phyloP scores from a whole-genome alignment of 169 alveolate genomes.

The Sarcocystis neurona region DNA sequence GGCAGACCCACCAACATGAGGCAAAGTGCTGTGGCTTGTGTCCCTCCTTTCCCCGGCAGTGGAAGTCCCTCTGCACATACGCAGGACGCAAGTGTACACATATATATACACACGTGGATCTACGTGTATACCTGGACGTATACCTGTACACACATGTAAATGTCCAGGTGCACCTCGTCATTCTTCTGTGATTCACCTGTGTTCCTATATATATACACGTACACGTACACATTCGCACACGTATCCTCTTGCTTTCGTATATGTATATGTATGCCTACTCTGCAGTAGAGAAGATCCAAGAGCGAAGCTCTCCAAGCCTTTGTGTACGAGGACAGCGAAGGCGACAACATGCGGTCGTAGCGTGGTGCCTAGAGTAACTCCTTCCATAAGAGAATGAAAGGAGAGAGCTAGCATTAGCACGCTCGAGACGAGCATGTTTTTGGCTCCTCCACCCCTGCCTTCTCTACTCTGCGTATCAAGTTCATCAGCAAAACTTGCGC shows the following conservation, averaged over 20 bases:
- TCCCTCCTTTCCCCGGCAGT: too few species aligned
- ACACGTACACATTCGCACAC: too few species aligned
- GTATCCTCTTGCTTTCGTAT: too few species aligned
- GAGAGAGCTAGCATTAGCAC: conserved; percentile 49
- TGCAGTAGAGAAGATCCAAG: conserved; percentile 52
- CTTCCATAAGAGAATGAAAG: conserved; percentile 55
- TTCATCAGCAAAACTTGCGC: conserved; percentile 24
- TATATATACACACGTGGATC: neutral
- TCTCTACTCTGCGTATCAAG: neutral
- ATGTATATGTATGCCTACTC: neutral
- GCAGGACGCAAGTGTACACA: too few species aligned
- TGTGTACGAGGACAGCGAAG: conserved; percentile 42
- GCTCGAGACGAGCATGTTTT: conserved; percentile 13
- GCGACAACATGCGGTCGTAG: conserved; percentile 36
- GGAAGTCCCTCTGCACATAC: too few species aligned
- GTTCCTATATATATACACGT: too few species aligned
- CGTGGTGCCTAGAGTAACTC: conserved; percentile 47
- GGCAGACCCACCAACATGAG: too few species aligned
- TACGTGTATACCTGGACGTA: neutral
- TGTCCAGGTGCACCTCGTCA: neutral
- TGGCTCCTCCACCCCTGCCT: neutral
- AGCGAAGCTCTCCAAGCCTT: conserved; percentile 51
- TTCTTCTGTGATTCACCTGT: too few species aligned
- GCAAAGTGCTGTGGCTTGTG: too few species aligned
- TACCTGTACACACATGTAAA: neutral